Percentiles rank a stretch among this genome's conserved stretches.
phyloP scores from a whole-genome alignment of 352 stramenopile genomes.

The Phytophthora niederhauseri region DNA sequence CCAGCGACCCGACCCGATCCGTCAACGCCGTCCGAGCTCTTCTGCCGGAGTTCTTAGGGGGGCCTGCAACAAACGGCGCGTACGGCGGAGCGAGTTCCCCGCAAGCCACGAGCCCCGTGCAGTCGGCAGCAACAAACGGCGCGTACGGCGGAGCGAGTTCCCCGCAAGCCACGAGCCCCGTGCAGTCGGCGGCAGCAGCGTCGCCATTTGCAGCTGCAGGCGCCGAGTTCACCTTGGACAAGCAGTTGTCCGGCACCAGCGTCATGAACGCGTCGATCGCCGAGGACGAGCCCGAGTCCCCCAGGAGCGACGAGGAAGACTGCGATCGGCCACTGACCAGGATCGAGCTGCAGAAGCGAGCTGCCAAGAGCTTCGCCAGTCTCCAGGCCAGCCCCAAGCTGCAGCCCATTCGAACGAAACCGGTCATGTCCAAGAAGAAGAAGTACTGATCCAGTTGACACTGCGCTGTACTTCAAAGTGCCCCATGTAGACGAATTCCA shows the following conservation, averaged over 20 bases:
- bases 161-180: constrained; percentile 15
- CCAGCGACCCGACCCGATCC: constrained; percentile 69
- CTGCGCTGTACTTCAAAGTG: neutral
- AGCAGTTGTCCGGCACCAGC: constrained; percentile 15
- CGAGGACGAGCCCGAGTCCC: constrained; percentile 49
- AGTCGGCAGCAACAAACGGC: neutral
- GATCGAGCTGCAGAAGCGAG: constrained; percentile 65
- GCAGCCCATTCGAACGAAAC: constrained; percentile 38
- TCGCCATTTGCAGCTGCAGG: neutral
- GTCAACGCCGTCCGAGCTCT: constrained; percentile 51
- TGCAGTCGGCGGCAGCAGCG: neutral
- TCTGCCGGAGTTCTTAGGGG: constrained; percentile 45
- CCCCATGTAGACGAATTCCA: neutral
- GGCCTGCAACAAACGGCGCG: constrained; percentile 8
- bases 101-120: constrained; percentile 16
- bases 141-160: constrained; percentile 18
- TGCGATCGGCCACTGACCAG: constrained; percentile 65
- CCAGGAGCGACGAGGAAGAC: constrained; percentile 68
- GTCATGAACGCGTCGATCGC: constrained; percentile 47
- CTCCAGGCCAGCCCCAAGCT: constrained; percentile 59
- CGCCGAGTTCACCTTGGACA: constrained; percentile 22
- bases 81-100: constrained; percentile 18
- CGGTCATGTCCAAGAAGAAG: constrained; percentile 46
- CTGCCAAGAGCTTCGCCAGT: constrained; percentile 54
- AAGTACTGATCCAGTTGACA: constrained; percentile 30